These are phyloP conservation scores for Bjerkandera adusta DNA, from an alignment of 1,284 basidiomycete genomes.

Conservation along the genomic window DNA sequence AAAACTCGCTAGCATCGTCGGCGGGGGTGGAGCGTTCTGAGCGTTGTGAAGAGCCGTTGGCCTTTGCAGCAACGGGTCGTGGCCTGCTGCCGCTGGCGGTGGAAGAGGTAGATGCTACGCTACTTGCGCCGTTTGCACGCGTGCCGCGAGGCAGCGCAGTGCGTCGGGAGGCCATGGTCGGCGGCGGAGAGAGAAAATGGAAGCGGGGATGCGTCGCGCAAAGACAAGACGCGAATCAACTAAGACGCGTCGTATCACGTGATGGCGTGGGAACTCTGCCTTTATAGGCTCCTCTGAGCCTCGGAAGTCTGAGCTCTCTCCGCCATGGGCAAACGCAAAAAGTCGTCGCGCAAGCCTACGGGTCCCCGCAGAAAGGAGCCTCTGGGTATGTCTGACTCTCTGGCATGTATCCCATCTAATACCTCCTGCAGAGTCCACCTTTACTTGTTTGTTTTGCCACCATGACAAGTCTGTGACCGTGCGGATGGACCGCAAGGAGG, in stretches of 20 bases:
- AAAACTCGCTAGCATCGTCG: slow-evolving; percentile 20
- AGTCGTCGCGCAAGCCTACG: slow-evolving; percentile 71
- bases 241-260: slow-evolving; percentile 26
- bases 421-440: slow-evolving; percentile 60
- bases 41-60: slow-evolving; percentile 28
- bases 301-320: slow-evolving; percentile 1
- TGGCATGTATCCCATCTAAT: slow-evolving; percentile 6
- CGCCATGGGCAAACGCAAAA: slow-evolving; percentile 82
- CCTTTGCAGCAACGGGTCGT: slow-evolving; percentile 30
- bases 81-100: slow-evolving; percentile 22
- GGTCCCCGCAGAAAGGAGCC: slow-evolving; percentile 61
- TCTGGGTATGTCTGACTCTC: slow-evolving; percentile 50
- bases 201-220: background rate
- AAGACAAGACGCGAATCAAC: slow-evolving; percentile 16
- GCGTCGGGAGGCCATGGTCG: slow-evolving; percentile 50
- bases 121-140: slow-evolving; percentile 18
- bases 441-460: slow-evolving; percentile 88
- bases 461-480: slow-evolving; percentile 89
- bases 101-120: slow-evolving; percentile 33
- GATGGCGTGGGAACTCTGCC: slow-evolving; percentile 16
- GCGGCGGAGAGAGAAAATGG: background rate
- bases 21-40: slow-evolving; percentile 26
- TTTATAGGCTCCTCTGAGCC: background rate
- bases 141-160: slow-evolving; percentile 36
- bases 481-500: slow-evolving; percentile 82